Evolutionary conservation across 192 early-diverging fungal species (phyloP).

Genomic region (Pilobolus umbonatus): DNA sequence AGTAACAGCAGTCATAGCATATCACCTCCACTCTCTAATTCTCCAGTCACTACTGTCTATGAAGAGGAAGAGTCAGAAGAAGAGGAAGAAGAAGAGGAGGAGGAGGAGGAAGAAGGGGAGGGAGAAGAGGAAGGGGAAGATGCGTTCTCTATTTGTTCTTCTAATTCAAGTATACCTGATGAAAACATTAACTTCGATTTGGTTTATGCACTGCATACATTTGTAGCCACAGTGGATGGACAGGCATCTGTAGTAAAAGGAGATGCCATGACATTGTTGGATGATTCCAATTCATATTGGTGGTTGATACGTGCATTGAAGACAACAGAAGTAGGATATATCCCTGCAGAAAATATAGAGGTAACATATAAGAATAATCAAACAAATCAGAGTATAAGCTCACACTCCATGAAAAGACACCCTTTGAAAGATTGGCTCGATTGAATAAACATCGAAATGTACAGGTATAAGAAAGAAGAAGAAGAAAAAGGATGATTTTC

Average conservation of each 20-base stretch:
- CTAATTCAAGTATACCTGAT: conserved; percentile 37
- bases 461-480: conserved; percentile 25
- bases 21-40: conserved; percentile 1
- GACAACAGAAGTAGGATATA: conserved; percentile 70
- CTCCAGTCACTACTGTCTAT: conserved; percentile 7
- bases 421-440: conserved; percentile 71
- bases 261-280: conserved; percentile 67
- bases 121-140: conserved; percentile 20
- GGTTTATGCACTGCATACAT: conserved; percentile 79
- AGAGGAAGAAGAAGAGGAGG: conserved; percentile 7
- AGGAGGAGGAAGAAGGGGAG: background rate
- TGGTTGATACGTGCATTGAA: conserved; percentile 60
- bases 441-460: conserved; percentile 75
- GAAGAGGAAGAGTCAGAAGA: conserved; percentile 24
- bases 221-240: conserved; percentile 75
- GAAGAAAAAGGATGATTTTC: background rate
- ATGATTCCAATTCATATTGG: conserved; percentile 82
- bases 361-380: conserved; percentile 26
- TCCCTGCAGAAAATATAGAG: conserved; percentile 84
- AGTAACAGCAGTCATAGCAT: background rate
- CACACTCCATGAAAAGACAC: conserved; percentile 46
- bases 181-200: conserved; percentile 64
- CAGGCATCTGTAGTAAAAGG: conserved; percentile 73
- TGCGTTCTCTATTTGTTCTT: conserved; percentile 17
- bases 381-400: background rate